Evolutionary conservation across 352 stramenopile genomes (phyloP), one percentile per base, ranked within the genome.

Genomic region (Phytophthora foliorum): DNA sequence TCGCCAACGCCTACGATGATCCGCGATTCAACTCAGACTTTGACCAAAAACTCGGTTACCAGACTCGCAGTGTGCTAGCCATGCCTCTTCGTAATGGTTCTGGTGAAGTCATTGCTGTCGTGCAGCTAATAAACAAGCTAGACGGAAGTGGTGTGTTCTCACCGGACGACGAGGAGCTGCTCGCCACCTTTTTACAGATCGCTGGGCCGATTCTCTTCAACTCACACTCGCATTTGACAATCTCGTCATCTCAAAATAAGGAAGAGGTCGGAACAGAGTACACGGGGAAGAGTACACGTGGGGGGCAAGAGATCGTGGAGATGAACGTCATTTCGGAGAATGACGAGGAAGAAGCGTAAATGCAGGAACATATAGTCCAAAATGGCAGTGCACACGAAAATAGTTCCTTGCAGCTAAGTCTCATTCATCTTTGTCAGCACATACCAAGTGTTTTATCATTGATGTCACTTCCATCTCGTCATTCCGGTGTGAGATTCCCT

Each of bases 51-150:
- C 86, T 88, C 56, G 90, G 78, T 3, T 98, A 97, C 75, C 72
- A 81, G 34, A 98, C 92, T 4, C 89, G 88, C 25, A 95, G 82
- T 46, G 88, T 98, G 25, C 68, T 98, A 17, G 89, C 87, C 4
- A 94, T 97, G 88, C 92, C 92, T 22, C 82, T 98, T 16, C 81
- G 79, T 25, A 90, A 95, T 74, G 76, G 76, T 13, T 83, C 76
- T 2, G 78, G 80, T 7, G 86, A 95, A 34, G 79, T 91, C 1
- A 95, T 97, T 45, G 91, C 88, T 6, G 90, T 97, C 32, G 78
- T 97, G 11, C 90, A 97, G 71, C 73, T 97, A 22, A 95, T 97
- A 67, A 97, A 97, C 72, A 97, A 96, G 58, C 56, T 88, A 4
- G 89, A 89, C 45, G 77, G 87, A 16, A 75, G 59, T 3, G 84